Conservation (phyloP, 495 filamentous ascomycete genomes). For the Parathielavia hyrcaniae region DNA sequence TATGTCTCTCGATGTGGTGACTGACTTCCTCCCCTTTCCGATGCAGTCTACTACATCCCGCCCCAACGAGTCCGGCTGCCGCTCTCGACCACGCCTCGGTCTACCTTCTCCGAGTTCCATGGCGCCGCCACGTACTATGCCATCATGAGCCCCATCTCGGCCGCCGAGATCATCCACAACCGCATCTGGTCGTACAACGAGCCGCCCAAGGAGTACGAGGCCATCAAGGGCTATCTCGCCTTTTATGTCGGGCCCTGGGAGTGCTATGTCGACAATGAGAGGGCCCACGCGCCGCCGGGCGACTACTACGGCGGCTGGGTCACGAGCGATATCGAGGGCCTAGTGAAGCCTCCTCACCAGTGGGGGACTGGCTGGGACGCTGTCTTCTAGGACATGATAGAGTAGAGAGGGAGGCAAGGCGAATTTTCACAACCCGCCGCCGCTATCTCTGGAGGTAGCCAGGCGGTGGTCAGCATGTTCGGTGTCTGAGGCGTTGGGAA, state of each 20-base stretch:
- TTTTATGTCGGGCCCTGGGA: slow-evolving; percentile 54
- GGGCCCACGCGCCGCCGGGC: slow-evolving; percentile 49
- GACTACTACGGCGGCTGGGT: slow-evolving; percentile 58
- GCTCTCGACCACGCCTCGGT: slow-evolving; percentile 38
- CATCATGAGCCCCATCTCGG: slow-evolving; percentile 30
- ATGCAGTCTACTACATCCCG: slow-evolving; percentile 52
- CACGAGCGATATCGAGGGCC: slow-evolving; percentile 50
- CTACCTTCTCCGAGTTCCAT: slow-evolving; percentile 53
- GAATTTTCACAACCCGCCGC: slow-evolving; percentile 12
- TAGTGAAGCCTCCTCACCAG: slow-evolving; percentile 43
- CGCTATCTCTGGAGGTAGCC: slow-evolving; percentile 1
- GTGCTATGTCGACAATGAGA: slow-evolving; percentile 56
- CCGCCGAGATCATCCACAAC: slow-evolving; percentile 39
- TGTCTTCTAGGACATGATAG: background rate
- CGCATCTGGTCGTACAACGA: slow-evolving; percentile 51
- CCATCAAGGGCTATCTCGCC: slow-evolving; percentile 46
- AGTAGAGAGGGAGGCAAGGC: background rate
- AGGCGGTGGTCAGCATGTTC: slow-evolving; percentile 18
- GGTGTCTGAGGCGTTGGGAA: slow-evolving; percentile 19
- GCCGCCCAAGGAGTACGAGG: slow-evolving; percentile 43
- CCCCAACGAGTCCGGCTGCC: slow-evolving; percentile 38
- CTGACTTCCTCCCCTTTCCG: slow-evolving; percentile 3
- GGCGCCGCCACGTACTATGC: slow-evolving; percentile 50
- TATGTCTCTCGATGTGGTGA: background rate
- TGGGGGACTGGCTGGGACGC: slow-evolving; percentile 28